Evolutionary conservation across 768 basidiomycete genomes (phyloP), one percentile per base, ranked within the genome.

Genomic region (Boletus rufocinnamomeus): DNA sequence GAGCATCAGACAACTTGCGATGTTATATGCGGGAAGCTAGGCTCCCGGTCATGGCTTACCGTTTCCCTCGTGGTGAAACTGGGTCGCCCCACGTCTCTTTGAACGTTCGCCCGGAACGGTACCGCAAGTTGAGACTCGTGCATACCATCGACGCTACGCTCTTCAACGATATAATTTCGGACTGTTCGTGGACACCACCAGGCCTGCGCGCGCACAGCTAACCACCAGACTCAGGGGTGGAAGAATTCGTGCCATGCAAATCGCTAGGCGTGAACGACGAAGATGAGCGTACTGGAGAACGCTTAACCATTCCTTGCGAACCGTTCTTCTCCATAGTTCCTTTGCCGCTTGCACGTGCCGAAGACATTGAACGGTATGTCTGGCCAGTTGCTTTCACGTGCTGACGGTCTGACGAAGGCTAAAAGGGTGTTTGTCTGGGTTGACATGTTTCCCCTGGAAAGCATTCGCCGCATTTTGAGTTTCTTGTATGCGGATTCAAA

Each of bases 51-150:
- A 78, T 83, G 74, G 59, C 58, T 30, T 64, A 65, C 52, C 73
- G 75, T 37, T 64, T 73, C 10, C 51, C 73, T 37, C 78, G 77
- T n/a, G 72, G 72, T 7, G 61, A 69, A 45, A 73, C 75, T 19
- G 57, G 23, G 7, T 44, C 58, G 14, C 52, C 55, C n/a, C 54
- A 54, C n/a, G n/a, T 25, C 49, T 49, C 57, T 32, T 52, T 81
- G 23, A 64, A 72, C 58, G 70, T 84, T 53, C 76, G 74, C 25
- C 79, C 81, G 11, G 81, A 83, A 53, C 59, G 69, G 11, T 82
- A 81, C 71, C 76, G 86, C 60, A 76, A 73, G 56, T 71, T 89
- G n/a, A 81, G 83, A 63, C 68, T 65, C 27, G 82, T 86, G 21
- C 74, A 78, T 32, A 58, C 60, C 10, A 66, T 82, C 53, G 53